These are phyloP conservation scores for Dioscorea dumetorum DNA, from an alignment of 106 monocot species.

Conservation along the genomic window DNA sequence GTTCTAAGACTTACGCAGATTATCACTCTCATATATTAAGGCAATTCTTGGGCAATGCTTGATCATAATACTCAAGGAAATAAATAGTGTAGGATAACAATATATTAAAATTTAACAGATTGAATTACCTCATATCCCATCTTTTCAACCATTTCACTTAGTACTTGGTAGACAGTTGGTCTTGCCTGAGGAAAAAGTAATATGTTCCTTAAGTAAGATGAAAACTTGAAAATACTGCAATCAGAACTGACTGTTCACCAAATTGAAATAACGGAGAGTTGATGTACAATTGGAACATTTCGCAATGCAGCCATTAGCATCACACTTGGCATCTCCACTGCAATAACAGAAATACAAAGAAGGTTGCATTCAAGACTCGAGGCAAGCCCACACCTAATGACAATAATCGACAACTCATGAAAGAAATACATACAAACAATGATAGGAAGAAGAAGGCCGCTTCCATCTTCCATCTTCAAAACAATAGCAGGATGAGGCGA, in stretches of 20 bases:
- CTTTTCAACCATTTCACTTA: constrained; percentile 89
- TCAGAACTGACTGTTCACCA: background rate
- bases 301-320: constrained; percentile 96
- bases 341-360: background rate
- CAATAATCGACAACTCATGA: background rate
- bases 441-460: constrained; percentile 80
- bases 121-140: constrained; percentile 79
- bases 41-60: no score
- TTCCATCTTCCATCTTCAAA: constrained; percentile 96
- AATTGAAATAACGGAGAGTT: background rate
- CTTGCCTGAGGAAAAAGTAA: constrained; percentile 31
- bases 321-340: constrained; percentile 98
- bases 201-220: background rate
- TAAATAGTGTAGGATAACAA: no score
- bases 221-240: background rate
- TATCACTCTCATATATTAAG: no score
- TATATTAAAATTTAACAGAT: no score
- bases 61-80: no score
- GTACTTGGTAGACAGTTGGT: constrained; percentile 87
- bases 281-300: constrained; percentile 87
- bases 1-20: no score
- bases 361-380: no score
- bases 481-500: constrained; percentile 94
- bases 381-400: no score
- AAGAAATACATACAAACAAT: constrained; percentile 69